These are phyloP conservation scores for Echinosophora koreensis DNA, from an alignment of 306 rosid species.

Conservation along the genomic window DNA sequence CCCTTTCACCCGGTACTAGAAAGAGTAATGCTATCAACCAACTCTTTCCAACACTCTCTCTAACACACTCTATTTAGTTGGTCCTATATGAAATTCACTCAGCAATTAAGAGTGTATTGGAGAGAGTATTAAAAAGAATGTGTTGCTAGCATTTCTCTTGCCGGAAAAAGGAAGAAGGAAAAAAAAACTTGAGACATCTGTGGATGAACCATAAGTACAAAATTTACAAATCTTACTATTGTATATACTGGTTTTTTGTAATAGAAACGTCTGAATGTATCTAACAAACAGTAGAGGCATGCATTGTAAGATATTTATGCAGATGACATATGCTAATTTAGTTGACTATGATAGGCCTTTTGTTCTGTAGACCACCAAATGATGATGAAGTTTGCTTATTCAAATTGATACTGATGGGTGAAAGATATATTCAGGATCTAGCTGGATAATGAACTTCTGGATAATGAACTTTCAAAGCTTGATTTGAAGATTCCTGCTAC, in stretches of 20 bases:
- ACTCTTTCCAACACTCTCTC: too few relatives aligned
- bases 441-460: too few relatives aligned
- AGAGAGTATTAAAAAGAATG: too few relatives aligned
- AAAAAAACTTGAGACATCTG: neutral
- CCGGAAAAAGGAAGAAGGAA: neutral
- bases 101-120: too few relatives aligned
- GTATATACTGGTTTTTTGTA: neutral
- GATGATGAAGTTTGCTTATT: neutral
- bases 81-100: too few relatives aligned
- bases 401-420: neutral
- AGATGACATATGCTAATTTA: neutral
- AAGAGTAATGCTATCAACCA: too few relatives aligned
- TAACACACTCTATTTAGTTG: too few relatives aligned
- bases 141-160: too few relatives aligned
- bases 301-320: too few relatives aligned
- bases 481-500: constrained; percentile 10
- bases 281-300: too few relatives aligned
- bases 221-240: neutral
- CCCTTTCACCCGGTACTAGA: neutral
- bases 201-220: neutral
- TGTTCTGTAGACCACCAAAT: neutral
- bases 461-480: constrained; percentile 1
- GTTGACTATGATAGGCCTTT: neutral
- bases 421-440: neutral
- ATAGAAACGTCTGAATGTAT: too few relatives aligned